Percentiles rank a stretch among this genome's conserved stretches.
Conservation (phyloP, 108 stramenopile genomes). For the Parietichytrium sp. region DNA sequence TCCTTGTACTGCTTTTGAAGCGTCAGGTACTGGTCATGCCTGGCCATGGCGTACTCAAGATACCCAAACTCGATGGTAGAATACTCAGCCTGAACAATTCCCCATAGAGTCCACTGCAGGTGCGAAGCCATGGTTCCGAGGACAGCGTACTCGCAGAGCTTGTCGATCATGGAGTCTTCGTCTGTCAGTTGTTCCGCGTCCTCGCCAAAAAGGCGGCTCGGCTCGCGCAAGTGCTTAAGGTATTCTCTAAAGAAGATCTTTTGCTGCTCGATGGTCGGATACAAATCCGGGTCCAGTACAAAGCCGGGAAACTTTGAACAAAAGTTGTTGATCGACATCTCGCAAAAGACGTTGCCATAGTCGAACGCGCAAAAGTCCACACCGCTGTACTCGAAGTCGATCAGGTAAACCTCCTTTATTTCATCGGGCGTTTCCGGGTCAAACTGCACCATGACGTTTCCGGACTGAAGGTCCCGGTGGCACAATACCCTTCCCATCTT, state of each 20-base stretch:
- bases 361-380: conserved; percentile 29
- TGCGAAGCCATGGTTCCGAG: neutral
- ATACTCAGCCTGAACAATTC: neutral
- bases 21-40: neutral
- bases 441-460: conserved; percentile 30
- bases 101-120: conserved; percentile 30
- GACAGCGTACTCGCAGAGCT: neutral
- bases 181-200: neutral
- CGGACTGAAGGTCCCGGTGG: conserved; percentile 18
- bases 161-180: conserved; percentile 20
- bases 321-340: conserved; percentile 40
- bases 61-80: conserved; percentile 27
- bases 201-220: neutral
- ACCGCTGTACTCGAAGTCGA: conserved; percentile 31
- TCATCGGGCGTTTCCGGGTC: neutral
- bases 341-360: conserved; percentile 22
- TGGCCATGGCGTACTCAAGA: neutral
- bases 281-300: neutral
- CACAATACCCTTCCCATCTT: conserved; percentile 1
- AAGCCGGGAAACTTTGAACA: conserved; percentile 11
- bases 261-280: neutral
- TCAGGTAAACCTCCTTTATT: neutral
- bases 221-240: neutral
- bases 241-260: neutral
- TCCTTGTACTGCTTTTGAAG: too few species aligned